Conservation (phyloP, 164 flowering plant species). For the Macadamia integrifolia region DNA sequence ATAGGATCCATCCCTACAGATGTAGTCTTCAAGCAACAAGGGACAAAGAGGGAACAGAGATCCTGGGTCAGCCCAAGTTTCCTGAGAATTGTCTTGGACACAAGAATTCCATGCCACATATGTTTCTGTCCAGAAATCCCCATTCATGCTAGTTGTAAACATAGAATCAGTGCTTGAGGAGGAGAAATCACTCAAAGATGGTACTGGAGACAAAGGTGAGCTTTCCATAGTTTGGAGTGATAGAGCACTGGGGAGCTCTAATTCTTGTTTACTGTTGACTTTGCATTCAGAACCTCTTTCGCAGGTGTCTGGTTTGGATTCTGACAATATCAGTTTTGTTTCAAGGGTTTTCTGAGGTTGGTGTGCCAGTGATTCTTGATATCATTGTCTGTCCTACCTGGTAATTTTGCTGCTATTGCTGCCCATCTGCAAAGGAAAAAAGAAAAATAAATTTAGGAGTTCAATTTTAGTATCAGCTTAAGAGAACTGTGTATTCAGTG, state of each 20-base stretch:
- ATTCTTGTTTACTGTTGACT: background rate
- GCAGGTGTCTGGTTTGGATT: no score
- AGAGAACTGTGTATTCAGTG: no score
- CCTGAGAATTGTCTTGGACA: background rate
- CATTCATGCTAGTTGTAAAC: background rate
- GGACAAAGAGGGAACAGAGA: background rate
- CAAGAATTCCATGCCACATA: background rate
- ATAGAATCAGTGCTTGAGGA: background rate
- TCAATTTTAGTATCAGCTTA: no score
- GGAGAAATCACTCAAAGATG: background rate
- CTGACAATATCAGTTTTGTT: background rate
- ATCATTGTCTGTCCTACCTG: background rate
- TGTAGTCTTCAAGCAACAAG: background rate
- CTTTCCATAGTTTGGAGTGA: conserved; percentile 1
- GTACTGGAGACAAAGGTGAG: background rate
- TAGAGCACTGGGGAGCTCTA: background rate
- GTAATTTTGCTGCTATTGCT: background rate
- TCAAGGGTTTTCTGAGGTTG: background rate
- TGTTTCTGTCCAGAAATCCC: background rate
- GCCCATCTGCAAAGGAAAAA: background rate
- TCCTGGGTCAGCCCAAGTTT: background rate
- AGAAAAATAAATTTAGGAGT: no score
- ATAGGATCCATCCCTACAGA: background rate
- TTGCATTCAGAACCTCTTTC: background rate
- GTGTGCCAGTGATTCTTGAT: background rate